Evolutionary conservation across 352 stramenopile genomes (phyloP), one percentile per base, ranked within the genome.

Genomic region (Hyaloperonospora brassicae): DNA sequence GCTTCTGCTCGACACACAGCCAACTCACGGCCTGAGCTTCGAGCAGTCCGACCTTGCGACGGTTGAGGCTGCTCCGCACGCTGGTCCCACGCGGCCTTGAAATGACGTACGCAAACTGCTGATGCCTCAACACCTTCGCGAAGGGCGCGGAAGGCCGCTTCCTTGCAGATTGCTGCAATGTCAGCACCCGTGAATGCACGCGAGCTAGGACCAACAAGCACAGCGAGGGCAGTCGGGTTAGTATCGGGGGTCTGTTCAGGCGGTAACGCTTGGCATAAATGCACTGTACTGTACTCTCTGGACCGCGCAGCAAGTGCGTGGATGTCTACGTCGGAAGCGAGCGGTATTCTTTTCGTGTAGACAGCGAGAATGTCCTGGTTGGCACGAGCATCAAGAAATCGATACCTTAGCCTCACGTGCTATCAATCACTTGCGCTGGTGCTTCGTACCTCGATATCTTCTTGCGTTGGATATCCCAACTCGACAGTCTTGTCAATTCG

Each of bases 401-500:
- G 25, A 49, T 2, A 2, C 22, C 48, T 12, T 11, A 2, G 48
- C 41, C 12, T 50, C 39, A 44, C 12, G 11, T 10, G 6, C 12
- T 36, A 9, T 36, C 25, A 12, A 31, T 12, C 27, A 34, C 11
- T 42, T 14, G n/a, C 9, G 9, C 4, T 14, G 12, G 8, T 43
- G 17, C 24, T 40, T 12, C 24, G 40, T 55, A 76, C 62, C 61
- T 72, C 52, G 42, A 62, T 73, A 67, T 93, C 82, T 35, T 66
- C 55, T 43, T 52, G 36, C 17, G 57, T 61, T n/a, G 84, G 77
- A 47, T 72, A 76, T 30, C 63, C 70, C n/a, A 89, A 54, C 54
- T 87, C 72, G 0, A 87, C 50, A 25, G 50, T 65, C 54, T 88
- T 87, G 69, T 90, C 82, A 46, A 93, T 90, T n/a, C 82, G 76